phyloP scores from a whole-genome alignment of 306 rosid genomes.

The Adenanthera pavonina region DNA sequence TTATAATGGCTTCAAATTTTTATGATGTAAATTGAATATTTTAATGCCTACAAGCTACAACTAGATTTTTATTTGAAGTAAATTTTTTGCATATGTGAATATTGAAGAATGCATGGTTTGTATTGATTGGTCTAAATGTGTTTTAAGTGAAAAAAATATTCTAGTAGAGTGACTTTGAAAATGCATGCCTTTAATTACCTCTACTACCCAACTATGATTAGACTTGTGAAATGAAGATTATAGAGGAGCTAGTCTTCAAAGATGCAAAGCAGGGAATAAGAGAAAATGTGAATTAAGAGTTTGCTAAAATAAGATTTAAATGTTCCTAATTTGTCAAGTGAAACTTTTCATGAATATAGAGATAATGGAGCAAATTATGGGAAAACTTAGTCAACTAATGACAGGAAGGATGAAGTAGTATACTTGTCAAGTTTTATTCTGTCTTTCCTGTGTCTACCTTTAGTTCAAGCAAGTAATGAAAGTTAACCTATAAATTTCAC shows the following conservation, averaged over 20 bases:
- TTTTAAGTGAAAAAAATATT: background rate
- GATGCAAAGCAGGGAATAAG: background rate
- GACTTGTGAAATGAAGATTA: background rate
- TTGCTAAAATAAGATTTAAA: background rate
- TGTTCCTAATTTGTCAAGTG: constrained; percentile 21
- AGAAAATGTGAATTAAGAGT: background rate
- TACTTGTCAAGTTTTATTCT: background rate
- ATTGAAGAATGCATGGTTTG: background rate
- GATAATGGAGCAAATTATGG: background rate
- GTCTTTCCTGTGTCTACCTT: background rate
- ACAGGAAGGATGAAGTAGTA: constrained; percentile 7
- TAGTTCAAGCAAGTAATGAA: background rate
- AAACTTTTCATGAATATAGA: constrained; percentile 14
- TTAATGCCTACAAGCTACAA: background rate
- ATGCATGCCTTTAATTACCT: constrained; percentile 1
- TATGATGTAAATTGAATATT: constrained; percentile 1
- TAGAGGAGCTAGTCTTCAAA: background rate
- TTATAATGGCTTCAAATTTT: background rate
- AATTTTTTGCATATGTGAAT: constrained; percentile 16
- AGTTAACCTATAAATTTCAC: background rate
- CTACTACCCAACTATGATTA: constrained; percentile 8
- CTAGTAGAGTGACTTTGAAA: background rate
- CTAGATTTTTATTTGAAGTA: constrained; percentile 12
- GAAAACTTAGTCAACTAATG: constrained; percentile 6
- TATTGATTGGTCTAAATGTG: background rate